Percentiles rank a stretch among this genome's conserved stretches.
These are phyloP conservation scores for Phaeosphaeriaceae sp. DNA, from an alignment of 2,329 filamentous ascomycete genomes.

Conservation along the genomic window DNA sequence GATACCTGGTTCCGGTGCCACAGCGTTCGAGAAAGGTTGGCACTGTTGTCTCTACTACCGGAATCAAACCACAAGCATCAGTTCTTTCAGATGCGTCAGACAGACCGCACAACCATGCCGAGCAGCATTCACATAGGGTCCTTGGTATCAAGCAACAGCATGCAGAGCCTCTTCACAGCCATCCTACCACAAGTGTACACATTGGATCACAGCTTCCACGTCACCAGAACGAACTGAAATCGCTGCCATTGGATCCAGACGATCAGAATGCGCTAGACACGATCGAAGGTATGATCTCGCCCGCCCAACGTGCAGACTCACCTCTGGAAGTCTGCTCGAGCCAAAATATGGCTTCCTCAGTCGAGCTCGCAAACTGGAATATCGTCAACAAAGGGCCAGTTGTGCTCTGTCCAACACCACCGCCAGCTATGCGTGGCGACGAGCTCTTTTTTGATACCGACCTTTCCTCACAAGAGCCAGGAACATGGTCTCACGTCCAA, in stretches of 20 bases:
- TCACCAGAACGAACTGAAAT: neutral
- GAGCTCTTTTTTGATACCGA: neutral
- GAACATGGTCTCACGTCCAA: neutral
- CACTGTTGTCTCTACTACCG: too few species aligned
- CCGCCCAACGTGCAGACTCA: neutral
- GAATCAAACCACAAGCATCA: neutral
- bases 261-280: neutral
- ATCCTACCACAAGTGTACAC: neutral
- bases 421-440: neutral
- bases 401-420: neutral
- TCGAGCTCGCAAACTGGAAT: neutral
- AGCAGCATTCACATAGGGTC: neutral
- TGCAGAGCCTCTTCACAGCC: neutral
- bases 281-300: neutral
- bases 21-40: too few species aligned
- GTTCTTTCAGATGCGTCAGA: neutral
- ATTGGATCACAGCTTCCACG: neutral
- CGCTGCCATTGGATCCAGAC: neutral
- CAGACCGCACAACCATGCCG: neutral
- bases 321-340: neutral
- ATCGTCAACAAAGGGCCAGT: neutral
- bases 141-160: neutral
- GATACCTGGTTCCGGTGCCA: neutral
- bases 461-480: neutral
- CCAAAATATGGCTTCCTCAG: neutral